phyloP scores from a whole-genome alignment of 176 grass and related monocot species.

The Chrysopogon serrulatus region DNA sequence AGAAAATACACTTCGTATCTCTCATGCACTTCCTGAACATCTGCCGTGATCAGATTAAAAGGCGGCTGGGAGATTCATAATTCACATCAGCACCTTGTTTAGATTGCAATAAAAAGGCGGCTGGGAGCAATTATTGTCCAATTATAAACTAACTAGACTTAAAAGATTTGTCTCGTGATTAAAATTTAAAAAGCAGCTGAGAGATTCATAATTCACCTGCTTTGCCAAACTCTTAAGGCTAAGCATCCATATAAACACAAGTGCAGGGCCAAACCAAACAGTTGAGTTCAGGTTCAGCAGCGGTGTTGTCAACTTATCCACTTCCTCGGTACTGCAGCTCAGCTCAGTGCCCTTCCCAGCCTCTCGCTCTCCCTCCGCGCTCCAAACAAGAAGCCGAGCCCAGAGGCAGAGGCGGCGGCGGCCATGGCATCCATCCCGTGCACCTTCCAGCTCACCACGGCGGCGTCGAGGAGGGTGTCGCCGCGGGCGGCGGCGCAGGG shows the following conservation, averaged over 20 bases:
- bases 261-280: not conserved
- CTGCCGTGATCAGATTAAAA: not conserved
- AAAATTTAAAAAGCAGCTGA: not conserved
- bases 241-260: not conserved
- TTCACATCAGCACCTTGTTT: no score
- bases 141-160: no score
- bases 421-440: constrained; percentile 68
- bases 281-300: not conserved
- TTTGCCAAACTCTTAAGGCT: not conserved
- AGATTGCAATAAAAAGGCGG: no score
- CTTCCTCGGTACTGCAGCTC: not conserved
- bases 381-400: not conserved
- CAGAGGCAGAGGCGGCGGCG: not conserved
- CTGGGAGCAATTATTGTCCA: no score
- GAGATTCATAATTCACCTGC: constrained; percentile 14
- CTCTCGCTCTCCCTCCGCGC: constrained; percentile 29
- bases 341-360: constrained; percentile 18
- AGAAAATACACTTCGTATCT: not conserved
- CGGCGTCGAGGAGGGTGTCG: constrained; percentile 7
- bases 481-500: constrained; percentile 14
- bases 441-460: constrained; percentile 45
- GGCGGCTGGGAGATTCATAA: not conserved
- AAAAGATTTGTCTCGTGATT: no score
- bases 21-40: not conserved
- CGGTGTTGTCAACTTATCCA: constrained; percentile 23